Evolutionary conservation across 371 early-diverging fungal genomes (phyloP).

Genomic region (Rhizopus arrhizus): DNA sequence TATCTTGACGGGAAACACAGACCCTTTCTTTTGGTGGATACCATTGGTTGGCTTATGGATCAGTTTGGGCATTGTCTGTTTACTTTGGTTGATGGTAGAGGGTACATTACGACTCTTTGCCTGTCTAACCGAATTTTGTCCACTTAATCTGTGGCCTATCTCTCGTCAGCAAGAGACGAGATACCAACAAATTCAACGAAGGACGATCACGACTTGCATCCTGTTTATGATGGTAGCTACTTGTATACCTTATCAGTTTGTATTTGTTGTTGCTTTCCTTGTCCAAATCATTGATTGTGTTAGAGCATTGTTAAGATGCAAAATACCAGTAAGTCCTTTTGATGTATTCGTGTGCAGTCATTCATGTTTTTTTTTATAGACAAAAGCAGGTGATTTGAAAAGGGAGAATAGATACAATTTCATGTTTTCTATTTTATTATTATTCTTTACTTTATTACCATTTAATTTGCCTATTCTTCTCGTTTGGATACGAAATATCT

Average conservation of each 20-base stretch:
- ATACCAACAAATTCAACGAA: constrained; percentile 51
- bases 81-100: constrained; percentile 52
- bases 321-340: constrained; percentile 38
- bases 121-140: constrained; percentile 5
- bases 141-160: constrained; percentile 17
- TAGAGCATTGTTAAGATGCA: constrained; percentile 52
- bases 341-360: not conserved
- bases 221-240: constrained; percentile 71
- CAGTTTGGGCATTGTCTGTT: constrained; percentile 54
- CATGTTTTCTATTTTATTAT: constrained; percentile 56
- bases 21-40: constrained; percentile 69
- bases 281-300: constrained; percentile 72
- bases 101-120: constrained; percentile 20
- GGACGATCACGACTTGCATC: constrained; percentile 58
- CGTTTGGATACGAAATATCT: constrained; percentile 67
- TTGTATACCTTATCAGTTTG: constrained; percentile 82
- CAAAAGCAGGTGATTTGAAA: constrained; percentile 19
- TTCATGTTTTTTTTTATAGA: constrained; percentile 9
- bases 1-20: constrained; percentile 57
- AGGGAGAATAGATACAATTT: constrained; percentile 61
- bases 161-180: constrained; percentile 32
- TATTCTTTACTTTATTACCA: constrained; percentile 63
- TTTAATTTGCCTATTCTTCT: constrained; percentile 61
- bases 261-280: constrained; percentile 75
- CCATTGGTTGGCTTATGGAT: constrained; percentile 55